Evolutionary conservation across 2,329 filamentous ascomycete species (phyloP), one percentile per base, ranked within the genome.

Genomic region (Tolypocladium tundrense): DNA sequence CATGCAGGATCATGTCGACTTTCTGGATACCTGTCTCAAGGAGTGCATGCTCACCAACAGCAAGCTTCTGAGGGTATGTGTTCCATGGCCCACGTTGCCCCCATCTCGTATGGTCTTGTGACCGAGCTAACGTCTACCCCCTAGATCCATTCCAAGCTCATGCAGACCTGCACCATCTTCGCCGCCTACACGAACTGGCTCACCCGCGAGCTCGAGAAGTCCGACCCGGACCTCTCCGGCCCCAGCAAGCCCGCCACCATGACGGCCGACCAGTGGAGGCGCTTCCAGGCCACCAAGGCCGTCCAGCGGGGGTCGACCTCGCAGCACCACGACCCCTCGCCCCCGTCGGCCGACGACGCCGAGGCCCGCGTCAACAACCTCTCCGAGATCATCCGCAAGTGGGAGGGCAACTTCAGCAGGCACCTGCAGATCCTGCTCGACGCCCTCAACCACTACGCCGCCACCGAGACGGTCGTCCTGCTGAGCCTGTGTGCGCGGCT

Each of bases 1-100:
- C 68, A 99, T 99, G 94, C 91, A 97, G 75, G 92, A 97, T 68
- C 94, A 99, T 74, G 92, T 99, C 60, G 94, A 97, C 73, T 99
- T 99, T 71, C 77, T 99, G 53, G 94, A 97, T 66, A 97, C 94
- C 4, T 99, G 94, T 71, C 79, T 99, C 67, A 99, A 97, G 75
- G 94, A 97, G 75, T 97, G 94, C 77, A 97, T 97, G 91, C 80
- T 99, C 63, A 99, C 94, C 24, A 97, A 99, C 72, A 91, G 90
- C 69, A 97, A 96, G 75, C 80, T 99, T 8, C 76, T 99, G 7
- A 88, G 91, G 74, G 93, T 96, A 81, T 63, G 79, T 72, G 14
- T 19, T 45, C 50, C 45, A 11, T 31, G 9, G 43, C 37, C 42
- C 39, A 48, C 45, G 19, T 31, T 42, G 57, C 37, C 55, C 21